These are phyloP conservation scores for Skeletonema grethae DNA, from an alignment of 108 stramenopile species.

Conservation along the genomic window DNA sequence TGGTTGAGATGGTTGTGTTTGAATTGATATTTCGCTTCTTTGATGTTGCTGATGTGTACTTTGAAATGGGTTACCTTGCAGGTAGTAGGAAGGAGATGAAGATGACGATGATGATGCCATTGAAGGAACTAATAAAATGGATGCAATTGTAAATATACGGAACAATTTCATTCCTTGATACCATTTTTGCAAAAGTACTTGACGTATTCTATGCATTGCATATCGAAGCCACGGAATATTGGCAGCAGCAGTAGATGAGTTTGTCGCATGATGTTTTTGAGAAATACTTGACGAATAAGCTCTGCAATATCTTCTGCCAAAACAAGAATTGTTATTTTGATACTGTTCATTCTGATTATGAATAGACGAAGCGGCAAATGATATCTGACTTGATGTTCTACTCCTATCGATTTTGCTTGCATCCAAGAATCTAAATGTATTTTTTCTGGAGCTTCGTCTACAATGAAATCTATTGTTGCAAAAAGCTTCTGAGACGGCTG, in stretches of 20 bases:
- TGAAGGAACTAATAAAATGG: background rate
- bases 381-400: no score
- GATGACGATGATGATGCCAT: background rate
- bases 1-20: conserved; percentile 12
- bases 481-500: background rate
- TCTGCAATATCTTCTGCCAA: background rate
- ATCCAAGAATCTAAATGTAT: background rate
- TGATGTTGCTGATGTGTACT: conserved; percentile 7
- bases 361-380: no score
- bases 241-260: background rate
- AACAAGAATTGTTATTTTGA: no score
- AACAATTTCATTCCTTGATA: background rate
- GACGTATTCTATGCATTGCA: background rate
- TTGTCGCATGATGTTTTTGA: background rate
- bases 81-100: conserved; percentile 9
- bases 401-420: background rate
- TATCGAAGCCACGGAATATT: background rate
- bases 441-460: background rate
- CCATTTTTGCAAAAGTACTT: background rate
- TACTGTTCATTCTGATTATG: no score
- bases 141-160: background rate
- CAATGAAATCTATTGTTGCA: background rate
- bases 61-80: conserved; percentile 6
- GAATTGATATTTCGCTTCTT: conserved; percentile 14
- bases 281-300: background rate